Evolutionary conservation across 2,329 filamentous ascomycete species (phyloP).

Genomic region (Arthroderma sp.): DNA sequence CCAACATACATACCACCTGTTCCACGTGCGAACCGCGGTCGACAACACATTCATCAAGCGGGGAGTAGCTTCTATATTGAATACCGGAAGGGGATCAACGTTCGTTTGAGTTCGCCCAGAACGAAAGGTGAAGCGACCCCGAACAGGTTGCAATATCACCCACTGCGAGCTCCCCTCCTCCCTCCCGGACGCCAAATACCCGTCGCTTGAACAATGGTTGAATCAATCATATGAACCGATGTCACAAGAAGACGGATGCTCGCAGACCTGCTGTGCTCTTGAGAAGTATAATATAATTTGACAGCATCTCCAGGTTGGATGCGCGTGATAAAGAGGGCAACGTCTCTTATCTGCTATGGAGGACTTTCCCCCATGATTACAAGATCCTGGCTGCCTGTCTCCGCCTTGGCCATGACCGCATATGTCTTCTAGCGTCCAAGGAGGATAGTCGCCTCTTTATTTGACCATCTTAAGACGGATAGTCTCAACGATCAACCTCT

Average conservation of each 20-base stretch:
- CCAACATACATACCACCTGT: slow-evolving; percentile 3
- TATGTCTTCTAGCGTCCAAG: background rate
- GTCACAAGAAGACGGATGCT: background rate
- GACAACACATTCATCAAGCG: background rate
- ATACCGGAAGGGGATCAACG: background rate
- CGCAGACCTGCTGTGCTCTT: background rate
- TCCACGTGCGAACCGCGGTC: slow-evolving; percentile 4
- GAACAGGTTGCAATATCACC: background rate
- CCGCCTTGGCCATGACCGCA: background rate
- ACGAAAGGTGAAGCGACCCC: background rate
- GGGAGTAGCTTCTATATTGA: background rate
- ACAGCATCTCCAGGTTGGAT: background rate
- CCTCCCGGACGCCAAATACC: background rate
- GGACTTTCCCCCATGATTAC: background rate
- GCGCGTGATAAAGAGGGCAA: background rate
- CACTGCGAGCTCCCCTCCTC: background rate
- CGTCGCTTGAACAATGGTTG: background rate
- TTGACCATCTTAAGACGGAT: background rate
- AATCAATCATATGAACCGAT: slow-evolving; percentile 4
- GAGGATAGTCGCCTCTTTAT: background rate
- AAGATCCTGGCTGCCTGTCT: background rate
- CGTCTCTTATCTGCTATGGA: background rate
- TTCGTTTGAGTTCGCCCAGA: background rate
- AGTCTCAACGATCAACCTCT: background rate
- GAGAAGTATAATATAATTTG: background rate